Evolutionary conservation across 2,329 filamentous ascomycete genomes (phyloP), one percentile per base, ranked within the genome.

Genomic region (Clarireedia monteithiana): DNA sequence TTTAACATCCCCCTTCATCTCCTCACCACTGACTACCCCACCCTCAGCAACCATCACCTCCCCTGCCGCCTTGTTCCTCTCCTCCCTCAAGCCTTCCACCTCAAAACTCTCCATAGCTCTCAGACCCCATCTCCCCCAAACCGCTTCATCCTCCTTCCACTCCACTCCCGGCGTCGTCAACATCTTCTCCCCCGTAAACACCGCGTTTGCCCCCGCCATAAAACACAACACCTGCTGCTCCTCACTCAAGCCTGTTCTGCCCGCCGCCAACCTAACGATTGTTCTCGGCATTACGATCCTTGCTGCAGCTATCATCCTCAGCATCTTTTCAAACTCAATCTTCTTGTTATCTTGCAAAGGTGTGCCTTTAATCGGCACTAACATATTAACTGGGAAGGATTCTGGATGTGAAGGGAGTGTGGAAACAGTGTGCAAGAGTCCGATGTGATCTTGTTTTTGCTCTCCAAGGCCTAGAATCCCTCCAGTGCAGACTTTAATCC

Each of bases 131-230:
- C 83, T 80, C 2, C 84, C 81, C 73, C 96, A 95, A 83, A 95
- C 89, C 44, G 75, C 83, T 60, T 82, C 84, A 67, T 96, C 91
- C 72, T 95, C 88, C 60, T 94, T 89, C 88, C 89, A 96, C 30
- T 89, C 89, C 63, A 89, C 91, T 69, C 89, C 95, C 56, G 91
- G 88, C 0, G 91, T 96, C 4, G 91, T 96, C 72, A 95, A 71
- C 91, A 96, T 95, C 78, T 92, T 95, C 75, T 96, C 91, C 7
- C 91, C 91, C 0, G 91, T 96, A 69, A 96, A 96, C 36, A 96
- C 86, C n/a, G 91, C 91, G 66, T 96, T 96, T 1, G 91, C 91
- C 14, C 91, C 91, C 0, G 90, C 89, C 81, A 89, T 85, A 74
- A 95, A 96, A 72, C 90, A 95, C 62, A 92, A 70, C 14, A 89